Conservation (phyloP, 345 rosid genomes). For the Psidium guajava region DNA sequence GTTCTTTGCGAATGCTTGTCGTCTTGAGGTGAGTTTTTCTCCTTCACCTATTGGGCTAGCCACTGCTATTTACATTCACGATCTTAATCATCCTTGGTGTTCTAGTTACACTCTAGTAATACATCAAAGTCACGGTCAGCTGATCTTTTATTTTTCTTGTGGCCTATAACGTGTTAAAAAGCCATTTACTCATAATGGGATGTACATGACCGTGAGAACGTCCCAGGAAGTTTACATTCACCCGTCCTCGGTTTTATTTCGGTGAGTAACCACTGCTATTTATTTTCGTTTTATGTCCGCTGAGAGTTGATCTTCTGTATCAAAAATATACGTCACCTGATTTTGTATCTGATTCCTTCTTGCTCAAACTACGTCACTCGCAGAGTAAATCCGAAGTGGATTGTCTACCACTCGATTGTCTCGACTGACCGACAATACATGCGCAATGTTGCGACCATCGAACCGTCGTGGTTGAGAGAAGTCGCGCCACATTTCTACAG, state of each 20-base stretch:
- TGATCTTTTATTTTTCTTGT: background rate
- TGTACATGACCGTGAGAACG: conserved; percentile 80
- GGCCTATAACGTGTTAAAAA: background rate
- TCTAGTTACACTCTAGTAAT: background rate
- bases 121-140: background rate
- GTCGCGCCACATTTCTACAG: conserved; percentile 78
- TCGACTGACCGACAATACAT: conserved; percentile 84
- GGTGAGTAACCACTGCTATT: conserved; percentile 30
- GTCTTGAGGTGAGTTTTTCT: conserved; percentile 47
- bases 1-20: conserved; percentile 87
- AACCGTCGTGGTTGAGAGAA: conserved; percentile 76
- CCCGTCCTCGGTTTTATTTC: conserved; percentile 83
- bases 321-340: background rate
- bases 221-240: conserved; percentile 86
- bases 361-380: background rate
- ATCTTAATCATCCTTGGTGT: background rate
- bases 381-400: conserved; percentile 96
- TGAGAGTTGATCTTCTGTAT: background rate
- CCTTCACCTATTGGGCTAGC: background rate
- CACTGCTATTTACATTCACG: background rate
- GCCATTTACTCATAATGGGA: conserved; percentile 59
- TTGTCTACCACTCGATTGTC: conserved; percentile 68
- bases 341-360: background rate
- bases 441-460: conserved; percentile 70
- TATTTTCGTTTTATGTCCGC: background rate